Percentiles rank a stretch among this genome's conserved stretches.
phyloP scores from a whole-genome alignment of 371 early-diverging fungal genomes.

The Fennellomyces sp. region DNA sequence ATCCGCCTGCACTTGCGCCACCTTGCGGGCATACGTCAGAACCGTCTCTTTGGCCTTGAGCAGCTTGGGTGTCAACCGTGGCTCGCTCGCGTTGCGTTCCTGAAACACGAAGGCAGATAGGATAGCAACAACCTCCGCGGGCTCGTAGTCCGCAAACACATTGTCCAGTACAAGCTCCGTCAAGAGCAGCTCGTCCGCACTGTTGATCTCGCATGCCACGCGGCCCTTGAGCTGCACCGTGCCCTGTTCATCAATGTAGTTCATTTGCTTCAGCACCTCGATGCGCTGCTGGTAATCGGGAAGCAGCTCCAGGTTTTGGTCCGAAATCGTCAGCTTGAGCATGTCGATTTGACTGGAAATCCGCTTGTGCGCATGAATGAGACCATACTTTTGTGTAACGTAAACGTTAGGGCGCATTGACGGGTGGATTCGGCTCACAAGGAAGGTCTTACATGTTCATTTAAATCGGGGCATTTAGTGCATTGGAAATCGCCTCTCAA shows the following conservation, averaged over 20 bases:
- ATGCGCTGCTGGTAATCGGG: slow-evolving; percentile 93
- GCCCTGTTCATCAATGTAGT: slow-evolving; percentile 81
- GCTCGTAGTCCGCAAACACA: slow-evolving; percentile 86
- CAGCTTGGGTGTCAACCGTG: slow-evolving; percentile 67
- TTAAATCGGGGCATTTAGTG: slow-evolving; percentile 80
- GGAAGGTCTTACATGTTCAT: slow-evolving; percentile 65
- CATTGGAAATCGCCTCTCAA: slow-evolving; percentile 69
- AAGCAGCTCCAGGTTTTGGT: slow-evolving; percentile 88
- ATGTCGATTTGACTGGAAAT: slow-evolving; percentile 73
- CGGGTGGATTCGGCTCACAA: slow-evolving; percentile 11
- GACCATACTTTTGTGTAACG: slow-evolving; percentile 56
- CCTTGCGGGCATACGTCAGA: slow-evolving; percentile 63
- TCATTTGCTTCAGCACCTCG: slow-evolving; percentile 76
- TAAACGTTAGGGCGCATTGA: too few species aligned
- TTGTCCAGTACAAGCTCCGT: slow-evolving; percentile 99
- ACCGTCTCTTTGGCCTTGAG: slow-evolving; percentile 63
- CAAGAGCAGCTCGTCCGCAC: slow-evolving; percentile 95
- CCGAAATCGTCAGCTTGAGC: slow-evolving; percentile 79
- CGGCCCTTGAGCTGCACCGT: slow-evolving; percentile 98
- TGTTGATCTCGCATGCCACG: slow-evolving; percentile 98
- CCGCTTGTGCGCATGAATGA: slow-evolving; percentile 68
- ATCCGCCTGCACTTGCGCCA: slow-evolving; percentile 77
- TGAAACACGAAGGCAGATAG: slow-evolving; percentile 97
- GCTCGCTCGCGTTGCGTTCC: slow-evolving; percentile 76
- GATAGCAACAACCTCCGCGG: slow-evolving; percentile 94